These are phyloP conservation scores for Solanum sejunctum DNA, from an alignment of 257 asterid genomes.

Conservation along the genomic window DNA sequence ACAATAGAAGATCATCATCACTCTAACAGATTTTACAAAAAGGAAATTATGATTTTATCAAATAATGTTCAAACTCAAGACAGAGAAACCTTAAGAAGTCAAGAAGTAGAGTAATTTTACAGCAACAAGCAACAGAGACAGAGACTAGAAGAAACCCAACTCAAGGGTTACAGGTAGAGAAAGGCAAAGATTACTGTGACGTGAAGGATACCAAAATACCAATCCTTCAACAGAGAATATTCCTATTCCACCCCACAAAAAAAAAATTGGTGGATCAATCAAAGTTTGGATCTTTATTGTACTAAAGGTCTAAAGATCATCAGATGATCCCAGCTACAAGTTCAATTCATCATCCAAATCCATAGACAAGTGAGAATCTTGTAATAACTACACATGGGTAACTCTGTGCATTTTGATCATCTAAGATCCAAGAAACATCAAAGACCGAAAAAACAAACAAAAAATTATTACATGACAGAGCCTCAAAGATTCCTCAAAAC, in stretches of 20 bases:
- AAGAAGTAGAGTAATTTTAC: slow-evolving; percentile 7
- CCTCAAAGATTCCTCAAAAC: slow-evolving; percentile 46
- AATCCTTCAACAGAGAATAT: slow-evolving; percentile 34
- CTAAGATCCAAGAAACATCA: slow-evolving; percentile 26
- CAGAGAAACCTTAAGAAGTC: slow-evolving; percentile 9
- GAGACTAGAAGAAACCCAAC: slow-evolving; percentile 1
- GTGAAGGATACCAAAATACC: slow-evolving; percentile 44
- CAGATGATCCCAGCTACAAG: slow-evolving; percentile 29
- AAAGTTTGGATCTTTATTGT: slow-evolving; percentile 31
- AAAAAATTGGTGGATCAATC: slow-evolving; percentile 4
- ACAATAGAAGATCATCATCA: slow-evolving; percentile 1
- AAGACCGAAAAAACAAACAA: neutral
- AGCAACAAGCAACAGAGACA: slow-evolving; percentile 13
- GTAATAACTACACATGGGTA: neutral
- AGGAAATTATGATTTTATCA: neutral
- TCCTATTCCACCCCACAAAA: slow-evolving; percentile 16
- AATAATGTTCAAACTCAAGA: neutral
- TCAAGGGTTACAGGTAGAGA: neutral
- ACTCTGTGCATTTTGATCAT: slow-evolving; percentile 39
- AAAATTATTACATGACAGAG: slow-evolving; percentile 33
- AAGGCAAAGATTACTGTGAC: slow-evolving; percentile 28
- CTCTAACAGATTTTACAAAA: neutral
- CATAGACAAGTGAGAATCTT: slow-evolving; percentile 1
- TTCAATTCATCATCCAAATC: slow-evolving; percentile 23
- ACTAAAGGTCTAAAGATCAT: slow-evolving; percentile 10